Evolutionary conservation across 164 flowering plant species (phyloP), one percentile per base, ranked within the genome.

Genomic region (Dillenia suffruticosa): DNA sequence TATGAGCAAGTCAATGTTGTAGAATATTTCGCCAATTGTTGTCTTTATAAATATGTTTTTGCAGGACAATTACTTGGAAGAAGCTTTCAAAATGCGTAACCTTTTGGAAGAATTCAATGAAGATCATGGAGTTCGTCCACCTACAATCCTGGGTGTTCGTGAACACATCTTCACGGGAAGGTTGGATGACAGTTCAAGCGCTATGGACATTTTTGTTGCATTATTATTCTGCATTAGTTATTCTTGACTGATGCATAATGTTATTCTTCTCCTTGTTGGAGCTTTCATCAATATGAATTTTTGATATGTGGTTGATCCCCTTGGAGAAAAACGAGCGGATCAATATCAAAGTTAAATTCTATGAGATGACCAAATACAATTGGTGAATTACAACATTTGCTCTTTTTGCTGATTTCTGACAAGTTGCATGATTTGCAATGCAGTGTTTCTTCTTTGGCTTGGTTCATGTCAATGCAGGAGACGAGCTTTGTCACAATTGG

Each of bases 401-500:
- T 60, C 6, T 45, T 60, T 56, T 43, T 15, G 12, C 12, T 48
- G 50, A 59, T 59, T 12, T 63, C 61, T 75, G 63, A 75, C n/a
- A 44, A 49, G 2, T 49, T 32, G 15, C 51, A 49, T 9, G 61
- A 46, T 74, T 60, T 74, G 49, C 8, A 10, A 46, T 77, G 72
- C 85, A 95, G 99, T 92, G 97, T 95, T 1, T 95, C 97, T 63
- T 90, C 99, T 64, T 75, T 95, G 78, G 99, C 99, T 57, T 88
- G 97, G 97, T 95, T 92, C 67, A 95, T 95, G 98, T 95, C 97
- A 50, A 88, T 88, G 62, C 99, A 95, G 76, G 99, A 95, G 75
- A 90, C 92, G 24, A 87, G 94, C 70, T 95, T 95, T 74, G 99
- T 95, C 58, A 92, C 97, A 46, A 79, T 95, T 61, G 99, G 97